Evolutionary conservation across 805 yeast species (phyloP), one percentile per base, ranked within the genome.

Genomic region (Saturnispora zaruensis): DNA sequence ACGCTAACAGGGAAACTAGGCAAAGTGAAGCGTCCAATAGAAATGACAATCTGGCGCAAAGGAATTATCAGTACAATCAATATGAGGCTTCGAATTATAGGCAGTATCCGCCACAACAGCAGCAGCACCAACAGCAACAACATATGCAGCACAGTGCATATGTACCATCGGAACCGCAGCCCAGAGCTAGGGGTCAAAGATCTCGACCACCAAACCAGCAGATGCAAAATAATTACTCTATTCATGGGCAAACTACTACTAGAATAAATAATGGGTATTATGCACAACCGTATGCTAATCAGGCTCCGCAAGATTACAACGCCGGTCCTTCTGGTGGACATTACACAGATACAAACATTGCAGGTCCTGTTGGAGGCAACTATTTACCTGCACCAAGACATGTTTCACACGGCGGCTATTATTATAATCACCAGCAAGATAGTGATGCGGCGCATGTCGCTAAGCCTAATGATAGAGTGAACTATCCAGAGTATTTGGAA

Each of bases 371-470:
- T 36, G 40, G 40, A 7, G 14, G 11, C 13, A 21, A 41, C 8
- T 32, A 32, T 4, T 24, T 21, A 6, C 41, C 34, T 13, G 24
- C 18, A 5, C 45, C 38, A 23, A 24, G 50, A 13, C 50, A 47
- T 36, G 50, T 41, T 6, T 47, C 50, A 5, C 50, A 47, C 33
- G 50, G 41, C 18, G 50, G 50, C 14, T 42, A 47, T 33, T 28
- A 23, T n/a, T 8, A 23, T 14, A 14, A 14, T 20, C 14, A 38
- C 23, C 42, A 38, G 18, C 42, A 11, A 4, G 42, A 38, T 5
- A 14, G 23, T 23, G 32, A 32, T 20, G 14, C 8, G 4, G 40
- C 21, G 11, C 25, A 46, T 16, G 16, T 23, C 9, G 18, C 3
- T 7, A 34, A 34, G 16, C 11, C 37, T 7, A 24, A 33, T n/a